Percentiles rank a stretch among this genome's conserved stretches.
These are phyloP conservation scores for sorghum (Sorghum bicolor) DNA, from an alignment of 176 grass and related monocot species.

Conservation along the genomic window DNA sequence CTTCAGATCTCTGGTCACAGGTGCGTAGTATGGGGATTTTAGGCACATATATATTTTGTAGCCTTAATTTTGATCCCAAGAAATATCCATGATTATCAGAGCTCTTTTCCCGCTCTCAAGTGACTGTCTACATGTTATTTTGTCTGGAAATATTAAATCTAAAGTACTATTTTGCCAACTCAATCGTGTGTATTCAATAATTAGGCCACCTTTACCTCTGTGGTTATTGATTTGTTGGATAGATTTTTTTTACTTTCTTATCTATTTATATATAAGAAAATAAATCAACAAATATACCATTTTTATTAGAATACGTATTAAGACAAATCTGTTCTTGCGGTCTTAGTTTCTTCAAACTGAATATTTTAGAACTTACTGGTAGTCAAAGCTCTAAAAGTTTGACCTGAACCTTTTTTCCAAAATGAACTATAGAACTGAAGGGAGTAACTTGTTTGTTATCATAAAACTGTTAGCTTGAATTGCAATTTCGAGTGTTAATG, in stretches of 20 bases:
- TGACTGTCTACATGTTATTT: not conserved
- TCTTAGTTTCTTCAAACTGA: no score
- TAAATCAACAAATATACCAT: no score
- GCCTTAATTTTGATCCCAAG: not conserved
- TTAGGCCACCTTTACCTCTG: not conserved
- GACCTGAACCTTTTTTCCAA: no score
- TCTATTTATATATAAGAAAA: no score
- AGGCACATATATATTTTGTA: not conserved
- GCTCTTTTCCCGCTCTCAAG: not conserved
- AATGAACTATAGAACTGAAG: no score
- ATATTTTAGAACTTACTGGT: no score
- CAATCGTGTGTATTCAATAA: not conserved
- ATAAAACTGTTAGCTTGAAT: not conserved
- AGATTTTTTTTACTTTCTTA: no score
- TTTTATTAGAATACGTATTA: no score
- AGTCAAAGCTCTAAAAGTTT: no score
- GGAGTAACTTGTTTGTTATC: no score
- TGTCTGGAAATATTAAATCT: not conserved
- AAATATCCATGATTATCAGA: not conserved
- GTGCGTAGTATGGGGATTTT: not conserved
- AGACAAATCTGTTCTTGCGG: no score
- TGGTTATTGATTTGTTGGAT: not conserved
- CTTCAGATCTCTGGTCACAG: not conserved
- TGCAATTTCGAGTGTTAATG: not conserved
- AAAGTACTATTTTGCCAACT: not conserved